Conservation (phyloP, 83 land plant species). For the Picea abies region DNA sequence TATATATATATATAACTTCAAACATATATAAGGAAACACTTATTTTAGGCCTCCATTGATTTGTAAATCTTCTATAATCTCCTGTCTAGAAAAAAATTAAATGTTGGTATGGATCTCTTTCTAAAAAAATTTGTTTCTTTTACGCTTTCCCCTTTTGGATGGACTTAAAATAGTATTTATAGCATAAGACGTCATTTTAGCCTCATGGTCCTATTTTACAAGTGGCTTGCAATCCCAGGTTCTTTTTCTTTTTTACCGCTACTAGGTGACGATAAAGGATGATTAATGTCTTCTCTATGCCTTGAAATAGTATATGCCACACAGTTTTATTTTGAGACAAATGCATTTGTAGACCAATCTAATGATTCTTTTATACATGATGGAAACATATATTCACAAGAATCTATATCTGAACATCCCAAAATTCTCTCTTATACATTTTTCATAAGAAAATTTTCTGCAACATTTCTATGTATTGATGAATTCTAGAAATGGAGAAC, state of each 20-base stretch:
- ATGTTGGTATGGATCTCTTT: constrained; percentile 74
- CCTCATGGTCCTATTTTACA: not conserved
- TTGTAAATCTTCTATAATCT: constrained; percentile 72
- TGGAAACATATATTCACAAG: not conserved
- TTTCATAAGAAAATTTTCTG: constrained; percentile 4
- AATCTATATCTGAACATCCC: not conserved
- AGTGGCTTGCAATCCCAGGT: not conserved
- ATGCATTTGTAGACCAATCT: constrained; percentile 16
- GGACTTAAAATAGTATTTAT: not conserved
- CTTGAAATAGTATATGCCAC: not conserved
- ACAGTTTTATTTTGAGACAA: not conserved
- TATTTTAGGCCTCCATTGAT: constrained; percentile 36
- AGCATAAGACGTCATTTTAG: not conserved
- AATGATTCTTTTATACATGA: not conserved
- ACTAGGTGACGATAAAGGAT: constrained; percentile 8
- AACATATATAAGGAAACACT: no score
- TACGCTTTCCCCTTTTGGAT: constrained; percentile 46
- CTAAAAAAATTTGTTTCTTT: constrained; percentile 69
- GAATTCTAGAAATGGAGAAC: not conserved
- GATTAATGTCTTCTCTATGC: not conserved
- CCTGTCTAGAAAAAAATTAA: constrained; percentile 59
- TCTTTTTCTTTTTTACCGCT: not conserved
- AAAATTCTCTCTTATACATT: not conserved
- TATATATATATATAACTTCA: no score
- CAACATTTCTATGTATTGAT: not conserved